A percentile compares a stretch with the other conserved stretches of the same genome.
Conservation (phyloP, 805 yeast species). For the Metschnikowia vanudenii region DNA sequence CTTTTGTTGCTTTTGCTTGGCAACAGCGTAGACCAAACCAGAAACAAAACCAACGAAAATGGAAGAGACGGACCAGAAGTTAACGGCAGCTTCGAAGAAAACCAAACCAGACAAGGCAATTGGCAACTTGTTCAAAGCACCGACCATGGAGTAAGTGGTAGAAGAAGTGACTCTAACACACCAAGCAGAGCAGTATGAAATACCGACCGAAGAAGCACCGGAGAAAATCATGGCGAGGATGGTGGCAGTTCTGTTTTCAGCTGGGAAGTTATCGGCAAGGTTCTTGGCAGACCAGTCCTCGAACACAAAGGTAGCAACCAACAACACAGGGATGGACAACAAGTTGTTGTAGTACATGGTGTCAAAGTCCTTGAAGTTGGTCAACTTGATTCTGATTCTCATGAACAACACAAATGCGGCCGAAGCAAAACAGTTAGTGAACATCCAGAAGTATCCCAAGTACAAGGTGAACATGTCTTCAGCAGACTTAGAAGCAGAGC, state of each 20-base stretch:
- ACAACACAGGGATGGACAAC: conserved; percentile 85
- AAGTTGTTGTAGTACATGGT: conserved; percentile 97
- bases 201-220: conserved; percentile 93
- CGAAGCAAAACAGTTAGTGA: conserved; percentile 87
- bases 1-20: conserved; percentile 85
- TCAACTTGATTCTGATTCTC: conserved; percentile 97
- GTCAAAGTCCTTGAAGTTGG: conserved; percentile 94
- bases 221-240: conserved; percentile 84
- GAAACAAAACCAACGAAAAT: conserved; percentile 92
- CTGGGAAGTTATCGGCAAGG: conserved; percentile 74
- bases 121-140: conserved; percentile 97
- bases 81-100: conserved; percentile 93
- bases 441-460: conserved; percentile 96
- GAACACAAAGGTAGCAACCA: conserved; percentile 67
- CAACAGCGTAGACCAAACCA: conserved; percentile 93
- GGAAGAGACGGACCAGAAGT: conserved; percentile 87
- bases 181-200: conserved; percentile 99
- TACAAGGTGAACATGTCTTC: conserved; percentile 47
- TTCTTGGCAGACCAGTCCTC: conserved; percentile 94
- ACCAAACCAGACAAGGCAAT: conserved; percentile 92
- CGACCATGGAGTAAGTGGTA: conserved; percentile 98
- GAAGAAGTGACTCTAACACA: conserved; percentile 99
- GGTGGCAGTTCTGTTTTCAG: conserved; percentile 62
- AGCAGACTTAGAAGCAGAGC: conserved; percentile 39
- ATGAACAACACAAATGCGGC: conserved; percentile 90